Evolutionary conservation across 495 filamentous ascomycete species (phyloP).

Genomic region (Neurospora tetrasperma): DNA sequence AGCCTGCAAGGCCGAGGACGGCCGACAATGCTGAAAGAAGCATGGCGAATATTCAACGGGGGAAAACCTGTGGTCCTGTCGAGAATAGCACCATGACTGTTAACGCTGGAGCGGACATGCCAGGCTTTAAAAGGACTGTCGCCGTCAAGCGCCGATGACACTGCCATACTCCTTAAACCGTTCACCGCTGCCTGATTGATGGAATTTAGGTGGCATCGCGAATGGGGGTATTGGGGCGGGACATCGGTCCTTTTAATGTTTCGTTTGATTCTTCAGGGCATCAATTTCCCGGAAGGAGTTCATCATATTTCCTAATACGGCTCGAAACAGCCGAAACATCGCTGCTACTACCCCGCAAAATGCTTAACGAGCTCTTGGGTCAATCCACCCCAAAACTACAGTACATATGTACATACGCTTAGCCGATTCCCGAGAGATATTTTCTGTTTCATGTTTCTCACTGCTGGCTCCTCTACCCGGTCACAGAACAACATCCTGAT

Average conservation of each 20-base stretch:
- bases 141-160: background rate
- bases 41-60: conserved; percentile 6
- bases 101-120: background rate
- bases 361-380: background rate
- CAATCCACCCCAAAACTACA: background rate
- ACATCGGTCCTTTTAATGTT: background rate
- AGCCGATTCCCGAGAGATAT: background rate
- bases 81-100: background rate
- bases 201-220: conserved; percentile 7
- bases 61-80: background rate
- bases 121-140: background rate
- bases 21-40: conserved; percentile 7
- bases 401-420: background rate
- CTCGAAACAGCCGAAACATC: background rate
- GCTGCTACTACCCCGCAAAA: background rate
- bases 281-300: background rate
- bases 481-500: background rate
- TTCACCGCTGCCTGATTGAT: conserved; percentile 12
- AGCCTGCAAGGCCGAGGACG: conserved; percentile 10
- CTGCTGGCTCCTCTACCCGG: background rate
- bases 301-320: background rate
- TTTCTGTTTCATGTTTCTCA: background rate
- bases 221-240: background rate
- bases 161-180: background rate
- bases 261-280: background rate